Conservation (phyloP, 257 asterid species). For the Ilex asprella region DNA sequence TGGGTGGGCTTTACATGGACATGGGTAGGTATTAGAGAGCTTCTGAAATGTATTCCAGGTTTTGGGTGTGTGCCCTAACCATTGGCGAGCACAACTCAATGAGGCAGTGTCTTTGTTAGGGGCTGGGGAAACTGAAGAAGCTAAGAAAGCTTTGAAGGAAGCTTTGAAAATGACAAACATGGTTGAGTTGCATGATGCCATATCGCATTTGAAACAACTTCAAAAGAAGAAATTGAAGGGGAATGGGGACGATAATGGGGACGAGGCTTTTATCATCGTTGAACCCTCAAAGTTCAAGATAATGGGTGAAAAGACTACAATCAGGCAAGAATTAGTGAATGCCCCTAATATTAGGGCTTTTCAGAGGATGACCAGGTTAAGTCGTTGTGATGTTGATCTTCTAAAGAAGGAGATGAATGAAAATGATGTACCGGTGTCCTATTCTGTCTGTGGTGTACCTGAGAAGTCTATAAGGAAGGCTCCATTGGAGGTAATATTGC, state of each 20-base stretch:
- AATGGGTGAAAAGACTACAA: constrained; percentile 64
- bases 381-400: constrained; percentile 70
- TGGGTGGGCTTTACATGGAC: constrained; percentile 97
- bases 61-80: constrained; percentile 88
- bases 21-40: constrained; percentile 98
- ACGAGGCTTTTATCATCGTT: constrained; percentile 57
- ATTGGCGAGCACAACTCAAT: constrained; percentile 96
- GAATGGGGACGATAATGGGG: constrained; percentile 50
- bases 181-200: constrained; percentile 88
- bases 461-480: constrained; percentile 92
- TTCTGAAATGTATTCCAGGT: constrained; percentile 97
- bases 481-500: constrained; percentile 69
- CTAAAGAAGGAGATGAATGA: constrained; percentile 84
- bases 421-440: constrained; percentile 67
- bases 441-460: constrained; percentile 73
- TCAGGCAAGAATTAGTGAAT: constrained; percentile 58
- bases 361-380: constrained; percentile 87
- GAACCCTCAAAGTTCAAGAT: constrained; percentile 77
- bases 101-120: constrained; percentile 90
- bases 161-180: constrained; percentile 93
- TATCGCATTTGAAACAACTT: constrained; percentile 84
- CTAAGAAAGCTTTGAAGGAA: constrained; percentile 91
- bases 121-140: constrained; percentile 94
- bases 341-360: constrained; percentile 82
- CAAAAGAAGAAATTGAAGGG: constrained; percentile 82